These are phyloP conservation scores for Vigna trinervia DNA, from an alignment of 306 rosid species.

Conservation along the genomic window DNA sequence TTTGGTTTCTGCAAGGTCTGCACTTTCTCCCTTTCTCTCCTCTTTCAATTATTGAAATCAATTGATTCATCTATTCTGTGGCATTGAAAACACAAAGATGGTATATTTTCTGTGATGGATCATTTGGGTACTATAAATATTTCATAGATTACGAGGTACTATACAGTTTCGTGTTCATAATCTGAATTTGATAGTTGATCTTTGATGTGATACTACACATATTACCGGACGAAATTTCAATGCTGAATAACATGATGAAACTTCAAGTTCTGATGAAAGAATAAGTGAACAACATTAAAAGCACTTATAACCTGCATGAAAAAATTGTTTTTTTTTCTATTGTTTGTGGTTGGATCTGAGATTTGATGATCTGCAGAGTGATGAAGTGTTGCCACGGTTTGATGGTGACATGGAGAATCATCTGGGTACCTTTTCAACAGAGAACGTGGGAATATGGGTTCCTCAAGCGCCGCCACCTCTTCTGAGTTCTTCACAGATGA, in stretches of 20 bases:
- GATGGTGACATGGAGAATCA: slow-evolving; percentile 52
- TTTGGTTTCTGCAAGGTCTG: slow-evolving; percentile 71
- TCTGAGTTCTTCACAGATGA: slow-evolving; percentile 46
- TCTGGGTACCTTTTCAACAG: slow-evolving; percentile 47
- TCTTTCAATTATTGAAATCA: not conserved
- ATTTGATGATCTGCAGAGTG: slow-evolving; percentile 51
- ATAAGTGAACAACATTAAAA: no score
- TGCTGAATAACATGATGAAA: not conserved
- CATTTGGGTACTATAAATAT: no score
- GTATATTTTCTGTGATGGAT: no score
- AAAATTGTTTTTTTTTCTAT: not conserved
- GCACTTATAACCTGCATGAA: no score
- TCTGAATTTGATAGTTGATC: not conserved
- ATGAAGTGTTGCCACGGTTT: slow-evolving; percentile 45
- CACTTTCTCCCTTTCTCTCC: not conserved
- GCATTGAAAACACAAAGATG: not conserved
- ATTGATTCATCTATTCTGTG: not conserved
- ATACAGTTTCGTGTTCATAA: not conserved
- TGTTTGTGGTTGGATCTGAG: slow-evolving; percentile 31
- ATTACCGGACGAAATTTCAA: not conserved
- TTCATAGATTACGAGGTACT: no score
- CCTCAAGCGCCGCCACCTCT: slow-evolving; percentile 68
- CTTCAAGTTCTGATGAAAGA: no score
- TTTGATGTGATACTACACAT: not conserved
- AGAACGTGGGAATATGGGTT: slow-evolving; percentile 71